These are phyloP conservation scores for Sarcodon sp. DNA, from an alignment of 768 basidiomycete genomes.

Conservation along the genomic window DNA sequence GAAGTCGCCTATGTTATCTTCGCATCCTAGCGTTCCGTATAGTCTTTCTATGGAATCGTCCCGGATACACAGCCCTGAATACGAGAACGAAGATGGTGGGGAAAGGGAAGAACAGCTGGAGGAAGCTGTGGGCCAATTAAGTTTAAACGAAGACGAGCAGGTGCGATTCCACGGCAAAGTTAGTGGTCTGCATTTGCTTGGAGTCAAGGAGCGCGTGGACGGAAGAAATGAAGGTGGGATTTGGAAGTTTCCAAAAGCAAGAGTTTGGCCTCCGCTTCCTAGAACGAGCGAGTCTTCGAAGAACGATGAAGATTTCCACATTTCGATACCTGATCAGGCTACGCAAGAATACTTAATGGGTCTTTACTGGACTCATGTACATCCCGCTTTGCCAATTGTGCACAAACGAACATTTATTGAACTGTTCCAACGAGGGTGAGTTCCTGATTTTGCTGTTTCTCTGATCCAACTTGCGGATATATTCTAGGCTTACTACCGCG, in stretches of 20 bases:
- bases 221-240: slow-evolving; percentile 64
- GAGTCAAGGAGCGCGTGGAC: slow-evolving; percentile 45
- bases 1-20: not conserved
- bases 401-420: slow-evolving; percentile 62
- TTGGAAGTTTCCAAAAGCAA: slow-evolving; percentile 77
- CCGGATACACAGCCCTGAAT: slow-evolving; percentile 4
- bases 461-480: slow-evolving; percentile 4
- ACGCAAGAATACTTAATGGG: slow-evolving; percentile 60
- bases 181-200: slow-evolving; percentile 67
- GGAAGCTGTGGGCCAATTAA: slow-evolving; percentile 75
- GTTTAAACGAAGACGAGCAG: slow-evolving; percentile 78
- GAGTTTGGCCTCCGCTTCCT: slow-evolving; percentile 72
- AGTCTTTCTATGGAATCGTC: no score
- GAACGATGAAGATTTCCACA: slow-evolving; percentile 23
- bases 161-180: slow-evolving; percentile 82
- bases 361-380: slow-evolving; percentile 75
- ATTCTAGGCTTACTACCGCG: slow-evolving; percentile 3
- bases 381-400: slow-evolving; percentile 65
- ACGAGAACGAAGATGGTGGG: slow-evolving; percentile 18
- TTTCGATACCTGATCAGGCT: slow-evolving; percentile 39
- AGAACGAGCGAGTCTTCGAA: slow-evolving; percentile 9
- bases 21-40: no score
- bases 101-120: slow-evolving; percentile 34
- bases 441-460: not conserved
- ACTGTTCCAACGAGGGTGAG: slow-evolving; percentile 30